Evolutionary conservation across 2,329 filamentous ascomycete genomes (phyloP).

Genomic region (Paracamarosporium sp.): DNA sequence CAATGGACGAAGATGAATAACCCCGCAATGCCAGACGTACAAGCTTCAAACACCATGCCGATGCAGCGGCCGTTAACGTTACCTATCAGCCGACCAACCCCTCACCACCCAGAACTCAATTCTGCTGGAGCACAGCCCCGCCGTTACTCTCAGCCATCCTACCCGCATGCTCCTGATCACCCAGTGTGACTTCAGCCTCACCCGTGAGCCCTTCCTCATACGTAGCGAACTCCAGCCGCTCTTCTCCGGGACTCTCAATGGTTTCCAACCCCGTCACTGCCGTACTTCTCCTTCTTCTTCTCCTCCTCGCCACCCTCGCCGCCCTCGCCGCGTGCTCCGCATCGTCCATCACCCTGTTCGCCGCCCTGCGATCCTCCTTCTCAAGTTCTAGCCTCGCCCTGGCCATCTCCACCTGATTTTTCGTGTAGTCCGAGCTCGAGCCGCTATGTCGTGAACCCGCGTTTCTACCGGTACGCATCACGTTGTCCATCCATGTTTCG

Average conservation of each 20-base stretch:
- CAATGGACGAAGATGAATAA: neutral
- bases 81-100: conserved; percentile 1
- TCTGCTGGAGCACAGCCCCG: neutral
- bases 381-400: conserved; percentile 48
- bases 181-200: neutral
- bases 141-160: conserved; percentile 4
- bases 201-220: neutral
- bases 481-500: neutral
- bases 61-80: neutral
- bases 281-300: conserved; percentile 16
- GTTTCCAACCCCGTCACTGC: conserved; percentile 14
- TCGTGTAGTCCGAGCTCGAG: conserved; percentile 28
- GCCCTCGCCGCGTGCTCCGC: neutral
- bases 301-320: no score
- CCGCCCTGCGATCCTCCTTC: conserved; percentile 33
- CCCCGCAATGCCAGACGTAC: neutral
- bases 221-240: conserved; percentile 4
- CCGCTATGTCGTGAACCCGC: conserved; percentile 18
- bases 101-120: no score
- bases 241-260: conserved; percentile 6
- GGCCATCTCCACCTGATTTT: conserved; percentile 44
- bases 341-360: neutral
- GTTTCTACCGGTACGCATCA: conserved; percentile 7
- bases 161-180: neutral
- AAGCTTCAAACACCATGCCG: neutral